Conservation (phyloP, 257 asterid genomes). For the Scutellaria galericulata region DNA sequence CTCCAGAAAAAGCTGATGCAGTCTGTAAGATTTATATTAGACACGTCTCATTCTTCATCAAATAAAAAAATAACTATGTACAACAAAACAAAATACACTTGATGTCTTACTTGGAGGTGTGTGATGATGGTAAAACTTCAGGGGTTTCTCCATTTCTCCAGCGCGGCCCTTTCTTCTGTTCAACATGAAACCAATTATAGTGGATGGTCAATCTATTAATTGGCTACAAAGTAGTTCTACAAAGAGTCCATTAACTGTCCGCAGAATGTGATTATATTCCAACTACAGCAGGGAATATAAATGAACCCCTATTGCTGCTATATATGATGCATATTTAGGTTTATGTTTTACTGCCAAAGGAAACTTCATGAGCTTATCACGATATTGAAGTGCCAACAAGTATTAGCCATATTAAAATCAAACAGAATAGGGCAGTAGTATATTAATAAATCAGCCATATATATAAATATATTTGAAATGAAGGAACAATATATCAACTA, state of each 20-base stretch:
- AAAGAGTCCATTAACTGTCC: slow-evolving; percentile 1
- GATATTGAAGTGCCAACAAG: slow-evolving; percentile 12
- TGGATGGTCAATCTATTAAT: slow-evolving; percentile 18
- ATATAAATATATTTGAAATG: slow-evolving; percentile 1
- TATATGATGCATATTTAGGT: not conserved
- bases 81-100: slow-evolving; percentile 23
- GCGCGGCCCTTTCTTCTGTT: slow-evolving; percentile 80
- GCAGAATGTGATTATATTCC: not conserved
- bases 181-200: slow-evolving; percentile 28
- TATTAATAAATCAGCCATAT: not conserved
- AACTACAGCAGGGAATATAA: slow-evolving; percentile 9
- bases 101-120: slow-evolving; percentile 73
- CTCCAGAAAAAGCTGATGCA: slow-evolving; percentile 88
- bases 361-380: not conserved
- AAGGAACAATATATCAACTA: not conserved
- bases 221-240: slow-evolving; percentile 18
- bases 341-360: not conserved
- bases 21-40: slow-evolving; percentile 59
- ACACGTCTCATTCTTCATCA: slow-evolving; percentile 17
- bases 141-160: slow-evolving; percentile 80
- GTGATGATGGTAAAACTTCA: slow-evolving; percentile 65
- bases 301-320: slow-evolving; percentile 1
- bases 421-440: not conserved
- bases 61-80: slow-evolving; percentile 21
- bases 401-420: slow-evolving; percentile 8